Conservation (phyloP, 768 basidiomycete genomes). For the Phylloporus rhodoxanthus region DNA sequence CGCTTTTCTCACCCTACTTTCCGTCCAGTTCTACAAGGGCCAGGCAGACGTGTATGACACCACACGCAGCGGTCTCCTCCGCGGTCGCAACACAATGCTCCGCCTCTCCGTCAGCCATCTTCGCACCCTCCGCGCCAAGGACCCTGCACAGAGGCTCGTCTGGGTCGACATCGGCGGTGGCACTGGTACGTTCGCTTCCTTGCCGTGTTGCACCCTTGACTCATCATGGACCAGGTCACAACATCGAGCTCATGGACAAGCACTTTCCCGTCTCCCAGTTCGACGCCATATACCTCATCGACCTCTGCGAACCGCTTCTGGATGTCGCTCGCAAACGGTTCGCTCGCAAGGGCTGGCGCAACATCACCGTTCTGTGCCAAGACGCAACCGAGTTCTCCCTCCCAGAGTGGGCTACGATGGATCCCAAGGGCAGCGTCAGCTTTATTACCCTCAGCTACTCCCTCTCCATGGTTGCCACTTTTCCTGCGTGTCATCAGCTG, state of each 20-base stretch:
- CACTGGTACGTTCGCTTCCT: constrained; percentile 38
- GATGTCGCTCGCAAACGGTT: constrained; percentile 68
- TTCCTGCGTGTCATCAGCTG: not conserved
- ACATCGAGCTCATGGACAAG: constrained; percentile 68
- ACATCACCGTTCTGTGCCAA: constrained; percentile 66
- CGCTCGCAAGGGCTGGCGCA: constrained; percentile 61
- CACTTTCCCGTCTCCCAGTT: constrained; percentile 53
- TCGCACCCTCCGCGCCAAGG: constrained; percentile 36
- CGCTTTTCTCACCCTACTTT: not conserved
- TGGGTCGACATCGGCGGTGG: constrained; percentile 82
- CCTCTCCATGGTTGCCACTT: constrained; percentile 42
- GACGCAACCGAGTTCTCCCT: constrained; percentile 65
- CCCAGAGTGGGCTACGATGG: constrained; percentile 49
- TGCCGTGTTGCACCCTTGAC: not conserved
- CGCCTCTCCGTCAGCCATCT: constrained; percentile 61
- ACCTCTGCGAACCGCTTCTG: constrained; percentile 66
- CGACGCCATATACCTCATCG: constrained; percentile 65
- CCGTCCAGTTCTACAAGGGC: constrained; percentile 51
- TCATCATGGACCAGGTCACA: constrained; percentile 40
- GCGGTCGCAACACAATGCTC: constrained; percentile 70
- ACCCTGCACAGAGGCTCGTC: constrained; percentile 46
- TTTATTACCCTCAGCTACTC: constrained; percentile 54
- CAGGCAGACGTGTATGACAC: constrained; percentile 71
- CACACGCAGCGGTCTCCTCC: constrained; percentile 54
- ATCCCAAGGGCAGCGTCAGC: constrained; percentile 51